A percentile compares a stretch with the other conserved stretches of the same genome.
Evolutionary conservation across 805 yeast genomes (phyloP).

Genomic region (Saccharomycopsis selenospora): DNA sequence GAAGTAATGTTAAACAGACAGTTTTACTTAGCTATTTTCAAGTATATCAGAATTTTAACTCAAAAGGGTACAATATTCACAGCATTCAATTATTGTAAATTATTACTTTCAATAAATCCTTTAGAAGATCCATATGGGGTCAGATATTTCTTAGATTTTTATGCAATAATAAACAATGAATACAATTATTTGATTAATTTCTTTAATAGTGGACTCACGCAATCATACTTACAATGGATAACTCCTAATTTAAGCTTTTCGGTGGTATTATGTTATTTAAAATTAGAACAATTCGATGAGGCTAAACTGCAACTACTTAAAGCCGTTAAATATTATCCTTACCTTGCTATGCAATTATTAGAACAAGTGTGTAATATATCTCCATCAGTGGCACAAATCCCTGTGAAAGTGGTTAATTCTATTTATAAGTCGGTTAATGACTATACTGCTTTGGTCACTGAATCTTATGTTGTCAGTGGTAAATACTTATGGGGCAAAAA

Average conservation of each 20-base stretch:
- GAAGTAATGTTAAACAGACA: constrained; percentile 70
- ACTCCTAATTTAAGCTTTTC: constrained; percentile 71
- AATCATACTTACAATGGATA: constrained; percentile 56
- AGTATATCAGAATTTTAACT: constrained; percentile 62
- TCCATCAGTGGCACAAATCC: not conserved
- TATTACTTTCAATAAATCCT: constrained; percentile 62
- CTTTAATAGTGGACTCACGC: constrained; percentile 47
- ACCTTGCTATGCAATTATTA: constrained; percentile 44
- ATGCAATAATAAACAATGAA: constrained; percentile 60
- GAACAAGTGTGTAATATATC: constrained; percentile 34
- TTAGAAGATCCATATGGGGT: constrained; percentile 81
- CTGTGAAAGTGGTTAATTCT: not conserved
- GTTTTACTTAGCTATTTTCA: constrained; percentile 64
- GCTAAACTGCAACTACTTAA: constrained; percentile 42
- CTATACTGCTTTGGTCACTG: not conserved
- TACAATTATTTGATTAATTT: constrained; percentile 54
- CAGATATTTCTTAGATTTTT: constrained; percentile 74
- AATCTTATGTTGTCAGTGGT: not conserved
- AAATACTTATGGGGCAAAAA: not conserved
- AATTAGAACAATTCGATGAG: constrained; percentile 31
- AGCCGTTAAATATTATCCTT: constrained; percentile 54
- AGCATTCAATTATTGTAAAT: constrained; percentile 68
- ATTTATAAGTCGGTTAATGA: not conserved
- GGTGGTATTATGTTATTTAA: constrained; percentile 52
- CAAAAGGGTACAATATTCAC: constrained; percentile 73